Percentiles rank a stretch among this genome's conserved stretches.
These are phyloP conservation scores for Mucor saturninus DNA, from an alignment of 371 early-diverging fungal genomes.

Conservation along the genomic window DNA sequence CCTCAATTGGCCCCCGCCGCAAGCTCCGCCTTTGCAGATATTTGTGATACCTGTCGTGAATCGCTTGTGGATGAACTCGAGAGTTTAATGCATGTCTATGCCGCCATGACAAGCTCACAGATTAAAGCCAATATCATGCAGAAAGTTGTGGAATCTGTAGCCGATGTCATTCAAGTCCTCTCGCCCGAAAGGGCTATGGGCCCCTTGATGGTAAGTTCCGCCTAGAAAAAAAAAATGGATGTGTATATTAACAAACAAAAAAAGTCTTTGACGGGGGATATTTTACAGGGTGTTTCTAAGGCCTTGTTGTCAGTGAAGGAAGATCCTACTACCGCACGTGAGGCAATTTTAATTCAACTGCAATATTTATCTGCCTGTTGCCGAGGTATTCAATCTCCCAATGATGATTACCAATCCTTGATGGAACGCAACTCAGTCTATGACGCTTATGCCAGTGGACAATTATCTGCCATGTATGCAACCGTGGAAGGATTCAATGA, in stretches of 20 bases:
- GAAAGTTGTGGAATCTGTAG: conserved; percentile 74
- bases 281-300: conserved; percentile 43
- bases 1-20: conserved; percentile 68
- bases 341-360: conserved; percentile 35
- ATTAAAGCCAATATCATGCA: conserved; percentile 64
- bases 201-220: conserved; percentile 59
- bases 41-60: conserved; percentile 78
- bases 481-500: conserved; percentile 36
- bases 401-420: conserved; percentile 52
- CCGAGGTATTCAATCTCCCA: conserved; percentile 59
- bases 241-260: no score
- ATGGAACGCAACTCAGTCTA: conserved; percentile 35
- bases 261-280: conserved; percentile 50
- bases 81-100: conserved; percentile 65
- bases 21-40: conserved; percentile 68
- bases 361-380: conserved; percentile 58
- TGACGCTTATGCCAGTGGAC: conserved; percentile 49
- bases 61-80: conserved; percentile 67
- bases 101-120: conserved; percentile 42
- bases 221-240: no score
- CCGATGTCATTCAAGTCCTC: conserved; percentile 70
- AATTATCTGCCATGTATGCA: conserved; percentile 29
- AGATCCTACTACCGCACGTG: conserved; percentile 27
- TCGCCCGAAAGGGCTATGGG: conserved; percentile 59
- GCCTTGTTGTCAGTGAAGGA: conserved; percentile 25